phyloP scores from a whole-genome alignment of 768 basidiomycete genomes.

The Pleurotus ostreatus region DNA sequence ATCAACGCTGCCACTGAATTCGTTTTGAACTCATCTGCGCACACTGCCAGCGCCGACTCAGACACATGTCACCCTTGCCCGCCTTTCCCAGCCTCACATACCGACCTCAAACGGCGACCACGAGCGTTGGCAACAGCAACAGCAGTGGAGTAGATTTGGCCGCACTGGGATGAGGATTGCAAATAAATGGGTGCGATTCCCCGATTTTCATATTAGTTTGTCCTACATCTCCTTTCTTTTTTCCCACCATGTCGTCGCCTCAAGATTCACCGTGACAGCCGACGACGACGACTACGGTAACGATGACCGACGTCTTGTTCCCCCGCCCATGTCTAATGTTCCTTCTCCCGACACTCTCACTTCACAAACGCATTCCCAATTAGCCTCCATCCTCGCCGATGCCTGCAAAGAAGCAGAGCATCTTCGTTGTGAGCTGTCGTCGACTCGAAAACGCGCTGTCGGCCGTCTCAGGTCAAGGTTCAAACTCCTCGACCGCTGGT shows the following conservation, averaged over 20 bases:
- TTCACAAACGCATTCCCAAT: slow-evolving; percentile 40
- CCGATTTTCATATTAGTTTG: not conserved
- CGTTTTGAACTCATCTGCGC: too few relatives aligned
- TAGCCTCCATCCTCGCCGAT: slow-evolving; percentile 53
- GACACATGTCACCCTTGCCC: too few relatives aligned
- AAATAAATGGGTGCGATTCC: not conserved
- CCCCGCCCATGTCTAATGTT: not conserved
- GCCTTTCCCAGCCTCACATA: too few relatives aligned
- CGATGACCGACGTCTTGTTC: slow-evolving; percentile 1
- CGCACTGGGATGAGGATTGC: too few relatives aligned
- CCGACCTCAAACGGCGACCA: too few relatives aligned
- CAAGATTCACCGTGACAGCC: slow-evolving; percentile 7
- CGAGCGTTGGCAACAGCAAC: too few relatives aligned
- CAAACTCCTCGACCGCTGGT: slow-evolving; percentile 16
- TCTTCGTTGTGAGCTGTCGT: slow-evolving; percentile 45
- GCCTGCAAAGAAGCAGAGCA: slow-evolving; percentile 49
- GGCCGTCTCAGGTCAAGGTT: slow-evolving; percentile 3
- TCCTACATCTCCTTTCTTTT: slow-evolving; percentile 1
- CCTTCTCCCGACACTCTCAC: slow-evolving; percentile 11
- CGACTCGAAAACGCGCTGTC: slow-evolving; percentile 31
- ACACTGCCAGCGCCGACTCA: too few relatives aligned
- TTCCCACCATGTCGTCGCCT: slow-evolving; percentile 5
- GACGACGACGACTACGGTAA: slow-evolving; percentile 1
- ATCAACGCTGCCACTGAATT: too few relatives aligned
- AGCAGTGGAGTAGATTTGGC: too few relatives aligned